Base-by-base conservation (phyloP, 2,329 filamentous ascomycete species). In the Aspergillus fructus region DNA sequence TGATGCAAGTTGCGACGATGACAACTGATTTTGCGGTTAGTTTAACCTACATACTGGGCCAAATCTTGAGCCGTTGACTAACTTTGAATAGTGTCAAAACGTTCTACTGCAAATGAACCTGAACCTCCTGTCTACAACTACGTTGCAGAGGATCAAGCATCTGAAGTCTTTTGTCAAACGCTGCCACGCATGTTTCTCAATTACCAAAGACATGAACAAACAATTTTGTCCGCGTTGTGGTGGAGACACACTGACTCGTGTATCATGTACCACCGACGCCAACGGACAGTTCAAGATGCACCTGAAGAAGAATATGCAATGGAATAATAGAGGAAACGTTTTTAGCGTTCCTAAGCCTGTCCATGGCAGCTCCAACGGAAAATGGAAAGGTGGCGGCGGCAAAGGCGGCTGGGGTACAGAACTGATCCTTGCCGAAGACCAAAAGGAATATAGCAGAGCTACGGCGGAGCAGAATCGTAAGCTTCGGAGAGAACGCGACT, bases 171-270 rank as follows among this genome's bases (percentile, higher is more conserved):
- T 91, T 82, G 86, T 97, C 4, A 83, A 96, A 56, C 88, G 94
- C 43, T 99, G 94, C 80, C 93, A 99, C 77, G 92, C 88, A 56
- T 96, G 93, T 81, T 99, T 97, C 80, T 79, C 86, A 61, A 86
- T 90, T 54, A 91, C 89, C 63, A 90, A 90, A 68, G 86, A 96
- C 67, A 93, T 92, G 85, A 79, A 78, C 64, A 90, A 90, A 78
- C 93, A 97, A 72, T 99, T 99, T 80, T 99, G 94, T 74, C 88
- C 91, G 2, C 85, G 88, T 50, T 99, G 94, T 73, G 94, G 94
- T 12, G 91, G 96, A 71, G 83, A 91, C 2, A 93, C 93, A 0
- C 82, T 99, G 23, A 91, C 89, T 7, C 86, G 93, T 61, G 89
- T 93, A 0, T 89, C 89, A 23, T 97, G 93, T 81, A 89, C 89